Conservation (phyloP, 306 rosid genomes). For the Pterocarpus macrocarpus region DNA sequence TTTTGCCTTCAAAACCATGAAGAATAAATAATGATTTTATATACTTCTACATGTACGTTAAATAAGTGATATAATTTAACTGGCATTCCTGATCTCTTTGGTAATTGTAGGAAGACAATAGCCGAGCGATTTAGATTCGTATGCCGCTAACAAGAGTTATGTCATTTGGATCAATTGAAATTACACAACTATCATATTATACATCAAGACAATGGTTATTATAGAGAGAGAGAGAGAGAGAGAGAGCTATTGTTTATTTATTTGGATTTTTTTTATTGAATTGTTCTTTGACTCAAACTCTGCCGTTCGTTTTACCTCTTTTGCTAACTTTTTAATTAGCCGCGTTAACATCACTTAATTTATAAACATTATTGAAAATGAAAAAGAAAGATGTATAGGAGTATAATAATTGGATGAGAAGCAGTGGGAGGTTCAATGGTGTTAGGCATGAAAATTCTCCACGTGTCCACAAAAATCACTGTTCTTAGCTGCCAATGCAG, state of each 20-base stretch:
- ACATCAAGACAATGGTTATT: not conserved
- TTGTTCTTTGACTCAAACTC: too few relatives aligned
- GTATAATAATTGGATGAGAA: not conserved
- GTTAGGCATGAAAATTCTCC: not conserved
- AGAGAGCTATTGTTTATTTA: too few relatives aligned
- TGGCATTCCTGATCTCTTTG: too few relatives aligned
- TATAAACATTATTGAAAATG: not conserved
- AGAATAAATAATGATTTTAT: not conserved
- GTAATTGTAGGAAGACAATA: too few relatives aligned
- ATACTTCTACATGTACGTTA: not conserved
- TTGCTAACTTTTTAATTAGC: not conserved
- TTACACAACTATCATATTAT: not conserved
- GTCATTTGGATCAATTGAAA: not conserved
- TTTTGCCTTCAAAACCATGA: not conserved
- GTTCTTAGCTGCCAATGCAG: not conserved
- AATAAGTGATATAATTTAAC: not conserved
- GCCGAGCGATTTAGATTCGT: too few relatives aligned
- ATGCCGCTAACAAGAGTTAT: too few relatives aligned
- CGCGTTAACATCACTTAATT: not conserved
- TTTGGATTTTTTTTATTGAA: too few relatives aligned
- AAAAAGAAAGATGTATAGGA: not conserved
- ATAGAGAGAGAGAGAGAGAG: too few relatives aligned
- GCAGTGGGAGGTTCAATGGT: not conserved
- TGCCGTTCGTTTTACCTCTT: not conserved
- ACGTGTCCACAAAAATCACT: not conserved